Evolutionary conservation across 2,329 filamentous ascomycete genomes (phyloP), one percentile per base, ranked within the genome.

Genomic region (Ceratocystis destructans): DNA sequence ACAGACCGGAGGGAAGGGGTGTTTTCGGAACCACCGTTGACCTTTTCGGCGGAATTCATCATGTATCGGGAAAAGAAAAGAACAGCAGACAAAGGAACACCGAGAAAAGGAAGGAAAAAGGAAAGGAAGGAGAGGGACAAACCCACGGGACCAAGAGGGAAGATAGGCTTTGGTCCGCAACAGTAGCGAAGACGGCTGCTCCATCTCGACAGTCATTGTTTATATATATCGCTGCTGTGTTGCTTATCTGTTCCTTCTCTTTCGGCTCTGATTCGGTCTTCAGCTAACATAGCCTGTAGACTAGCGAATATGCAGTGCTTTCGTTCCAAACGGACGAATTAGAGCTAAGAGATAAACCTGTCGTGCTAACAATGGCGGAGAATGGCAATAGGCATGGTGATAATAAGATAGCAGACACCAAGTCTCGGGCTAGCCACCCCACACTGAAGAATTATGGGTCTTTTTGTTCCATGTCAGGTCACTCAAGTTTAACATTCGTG

Each of bases 1-100:
- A 69, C 69, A 53, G 67, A 69, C 61, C 70, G 73, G 41, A 72
- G 71, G 17, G 69, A 69, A 59, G 41, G 20, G 7, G 61, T 31
- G 20, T 63, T 48, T 37, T 63, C 25, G 3, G 37, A 28, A 5
- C 37, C 15, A 17, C 3, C 44, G 7, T n/a, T 48, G 41, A 28
- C 25, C 5, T 37, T 63, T 22, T 50, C 33, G 15, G 22, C 15
- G 15, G 41, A 28, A 28, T 20, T 25, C 37, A 62, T 62, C n/a
- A 25, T 31, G 55, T n/a, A n/a, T 31, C 6, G 25, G 10, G n/a
- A 7, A 33, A 15, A 31, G 20, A 5, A 55, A 25, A 17, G 25
- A 3, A 55, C 37, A 41, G 4, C 12, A 41, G 37, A 41, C 3
- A 15, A 41, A 15, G 4, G 37, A 15, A 41, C 37, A 41, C 37